Evolutionary conservation across 805 yeast species (phyloP).

Genomic region (Kurtzmaniella cleridarum): DNA sequence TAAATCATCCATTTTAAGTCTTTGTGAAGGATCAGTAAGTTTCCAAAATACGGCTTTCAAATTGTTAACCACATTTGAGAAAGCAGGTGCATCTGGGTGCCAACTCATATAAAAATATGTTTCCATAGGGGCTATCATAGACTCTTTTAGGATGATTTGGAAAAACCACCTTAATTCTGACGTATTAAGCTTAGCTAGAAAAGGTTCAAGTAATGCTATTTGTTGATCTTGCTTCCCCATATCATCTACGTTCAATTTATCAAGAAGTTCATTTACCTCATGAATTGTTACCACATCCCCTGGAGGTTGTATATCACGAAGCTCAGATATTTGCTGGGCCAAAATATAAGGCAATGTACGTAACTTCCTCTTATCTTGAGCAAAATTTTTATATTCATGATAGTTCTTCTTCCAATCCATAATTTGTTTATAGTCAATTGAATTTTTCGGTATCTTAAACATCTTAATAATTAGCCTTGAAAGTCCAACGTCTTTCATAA

Average conservation of each 20-base stretch:
- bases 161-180: slow-evolving; percentile 66
- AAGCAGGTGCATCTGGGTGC: slow-evolving; percentile 74
- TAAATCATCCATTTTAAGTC: slow-evolving; percentile 38
- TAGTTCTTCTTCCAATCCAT: slow-evolving; percentile 32
- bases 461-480: slow-evolving; percentile 44
- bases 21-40: slow-evolving; percentile 43
- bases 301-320: slow-evolving; percentile 41
- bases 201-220: slow-evolving; percentile 39
- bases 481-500: slow-evolving; percentile 58
- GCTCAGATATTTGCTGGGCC: slow-evolving; percentile 45
- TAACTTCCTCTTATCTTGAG: slow-evolving; percentile 42
- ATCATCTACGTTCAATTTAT: slow-evolving; percentile 15
- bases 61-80: slow-evolving; percentile 61
- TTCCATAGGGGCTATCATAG: slow-evolving; percentile 60
- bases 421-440: slow-evolving; percentile 50
- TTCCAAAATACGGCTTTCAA: slow-evolving; percentile 55
- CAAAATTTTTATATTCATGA: slow-evolving; percentile 20
- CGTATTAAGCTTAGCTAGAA: slow-evolving; percentile 50
- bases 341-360: slow-evolving; percentile 42
- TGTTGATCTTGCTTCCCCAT: slow-evolving; percentile 30
- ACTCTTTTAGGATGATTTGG: slow-evolving; percentile 56
- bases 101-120: slow-evolving; percentile 51
- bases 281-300: slow-evolving; percentile 15
- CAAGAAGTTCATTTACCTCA: slow-evolving; percentile 27
- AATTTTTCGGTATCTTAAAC: slow-evolving; percentile 52